A percentile compares a stretch with the other conserved stretches of the same genome.
Conservation (phyloP, 208 protist species). For the Crithidia sp. region DNA sequence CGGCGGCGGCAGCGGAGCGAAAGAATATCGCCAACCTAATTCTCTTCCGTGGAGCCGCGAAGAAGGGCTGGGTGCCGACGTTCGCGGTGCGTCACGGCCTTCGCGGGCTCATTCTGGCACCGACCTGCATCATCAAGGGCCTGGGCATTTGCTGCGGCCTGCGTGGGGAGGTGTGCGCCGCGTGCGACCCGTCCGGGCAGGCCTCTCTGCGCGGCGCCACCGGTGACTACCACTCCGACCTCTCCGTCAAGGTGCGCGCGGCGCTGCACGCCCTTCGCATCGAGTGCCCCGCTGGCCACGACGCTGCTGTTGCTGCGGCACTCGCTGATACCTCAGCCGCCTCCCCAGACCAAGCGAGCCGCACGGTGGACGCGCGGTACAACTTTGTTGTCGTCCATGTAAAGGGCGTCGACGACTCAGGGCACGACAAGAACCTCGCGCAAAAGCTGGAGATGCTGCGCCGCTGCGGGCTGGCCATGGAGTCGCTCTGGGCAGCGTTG, state of each 20-base stretch:
- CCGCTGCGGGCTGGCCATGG: constrained; percentile 50
- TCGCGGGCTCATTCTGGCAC: constrained; percentile 58
- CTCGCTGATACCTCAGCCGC: neutral
- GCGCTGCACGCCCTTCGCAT: constrained; percentile 47
- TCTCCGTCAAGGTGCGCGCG: constrained; percentile 59
- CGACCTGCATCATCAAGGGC: constrained; percentile 79
- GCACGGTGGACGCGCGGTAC: constrained; percentile 22
- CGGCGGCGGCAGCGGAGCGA: constrained; percentile 2
- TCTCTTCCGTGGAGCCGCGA: constrained; percentile 69
- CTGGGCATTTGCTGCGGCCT: constrained; percentile 70
- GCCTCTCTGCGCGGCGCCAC: constrained; percentile 46
- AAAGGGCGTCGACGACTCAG: constrained; percentile 78
- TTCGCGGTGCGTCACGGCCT: constrained; percentile 67
- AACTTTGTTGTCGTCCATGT: constrained; percentile 76
- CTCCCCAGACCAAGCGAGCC: constrained; percentile 3
- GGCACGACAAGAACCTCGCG: constrained; percentile 54
- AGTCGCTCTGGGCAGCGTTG: constrained; percentile 51
- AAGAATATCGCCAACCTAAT: constrained; percentile 66
- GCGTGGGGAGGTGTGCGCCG: constrained; percentile 13
- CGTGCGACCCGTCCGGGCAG: constrained; percentile 22
- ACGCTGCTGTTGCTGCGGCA: constrained; percentile 4
- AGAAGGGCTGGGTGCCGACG: constrained; percentile 68
- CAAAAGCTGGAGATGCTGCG: constrained; percentile 61
- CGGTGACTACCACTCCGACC: constrained; percentile 56
- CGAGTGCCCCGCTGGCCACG: constrained; percentile 16